Evolutionary conservation across 257 asterid genomes (phyloP).

Genomic region (Capsicum chinense): DNA sequence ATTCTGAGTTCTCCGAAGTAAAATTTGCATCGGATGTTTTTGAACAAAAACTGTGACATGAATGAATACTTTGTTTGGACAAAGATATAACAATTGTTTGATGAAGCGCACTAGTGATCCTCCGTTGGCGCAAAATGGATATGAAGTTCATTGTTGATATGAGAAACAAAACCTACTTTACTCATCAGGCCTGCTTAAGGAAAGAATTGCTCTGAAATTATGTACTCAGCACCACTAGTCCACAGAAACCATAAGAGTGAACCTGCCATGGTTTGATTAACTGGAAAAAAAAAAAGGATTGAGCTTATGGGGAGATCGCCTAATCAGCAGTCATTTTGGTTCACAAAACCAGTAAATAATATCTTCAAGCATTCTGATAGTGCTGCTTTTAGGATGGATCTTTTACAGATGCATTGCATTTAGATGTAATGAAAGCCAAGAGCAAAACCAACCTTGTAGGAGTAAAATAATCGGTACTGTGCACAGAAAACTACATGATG

Average conservation of each 20-base stretch:
- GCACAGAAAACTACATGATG: not conserved
- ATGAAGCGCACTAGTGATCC: constrained; percentile 48
- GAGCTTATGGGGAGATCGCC: not conserved
- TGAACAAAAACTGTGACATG: constrained; percentile 46
- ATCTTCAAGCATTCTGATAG: not conserved
- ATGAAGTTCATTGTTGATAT: constrained; percentile 46
- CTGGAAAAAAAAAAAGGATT: not conserved
- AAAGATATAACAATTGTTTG: constrained; percentile 47
- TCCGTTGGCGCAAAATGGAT: constrained; percentile 39
- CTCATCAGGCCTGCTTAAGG: not conserved
- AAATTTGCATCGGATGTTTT: constrained; percentile 29
- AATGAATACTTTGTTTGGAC: constrained; percentile 24
- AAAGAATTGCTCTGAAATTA: not conserved
- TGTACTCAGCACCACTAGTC: not conserved
- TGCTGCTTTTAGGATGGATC: not conserved
- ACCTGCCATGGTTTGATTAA: constrained; percentile 13
- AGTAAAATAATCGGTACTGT: not conserved
- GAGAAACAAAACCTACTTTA: not conserved
- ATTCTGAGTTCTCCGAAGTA: constrained; percentile 38
- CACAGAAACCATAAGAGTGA: not conserved
- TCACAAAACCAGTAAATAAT: not conserved
- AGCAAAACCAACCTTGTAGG: not conserved
- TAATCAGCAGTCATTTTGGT: constrained; percentile 7
- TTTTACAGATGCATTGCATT: not conserved
- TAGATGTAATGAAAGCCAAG: not conserved